Evolutionary conservation across 2,329 filamentous ascomycete genomes (phyloP).

Genomic region (Colletotrichum sublineola): DNA sequence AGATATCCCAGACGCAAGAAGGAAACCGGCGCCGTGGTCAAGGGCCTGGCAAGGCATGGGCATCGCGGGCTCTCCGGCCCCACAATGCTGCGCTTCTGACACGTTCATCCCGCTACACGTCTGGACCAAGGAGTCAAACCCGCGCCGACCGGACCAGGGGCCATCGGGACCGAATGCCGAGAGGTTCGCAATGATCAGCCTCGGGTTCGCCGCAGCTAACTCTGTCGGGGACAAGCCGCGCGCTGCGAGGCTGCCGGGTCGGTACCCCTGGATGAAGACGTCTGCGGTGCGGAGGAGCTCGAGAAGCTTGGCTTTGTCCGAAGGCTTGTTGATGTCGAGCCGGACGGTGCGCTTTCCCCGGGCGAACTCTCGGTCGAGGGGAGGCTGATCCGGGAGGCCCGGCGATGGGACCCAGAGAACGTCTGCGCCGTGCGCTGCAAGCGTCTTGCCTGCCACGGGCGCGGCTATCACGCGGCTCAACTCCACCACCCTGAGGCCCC

Average conservation of each 20-base stretch:
- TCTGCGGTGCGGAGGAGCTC: constrained; percentile 53
- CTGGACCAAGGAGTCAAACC: constrained; percentile 49
- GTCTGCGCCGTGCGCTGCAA: constrained; percentile 51
- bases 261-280: constrained; percentile 61
- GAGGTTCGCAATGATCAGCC: constrained; percentile 64
- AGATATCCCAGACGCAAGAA: constrained; percentile 66
- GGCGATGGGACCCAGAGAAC: constrained; percentile 52
- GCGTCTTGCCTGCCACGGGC: constrained; percentile 50
- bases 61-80: constrained; percentile 54
- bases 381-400: constrained; percentile 49
- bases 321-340: constrained; percentile 46
- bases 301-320: constrained; percentile 47
- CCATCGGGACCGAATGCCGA: constrained; percentile 65
- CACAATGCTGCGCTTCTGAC: constrained; percentile 63
- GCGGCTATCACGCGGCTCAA: constrained; percentile 54
- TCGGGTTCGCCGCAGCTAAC: constrained; percentile 55
- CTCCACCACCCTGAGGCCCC: constrained; percentile 52
- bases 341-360: constrained; percentile 53
- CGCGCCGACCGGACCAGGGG: constrained; percentile 41
- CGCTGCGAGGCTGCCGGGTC: constrained; percentile 60
- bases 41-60: constrained; percentile 67
- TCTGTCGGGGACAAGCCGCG: constrained; percentile 55
- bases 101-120: constrained; percentile 69
- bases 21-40: constrained; percentile 68
- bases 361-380: constrained; percentile 52